Conservation (phyloP, 2,329 filamentous ascomycete genomes). For the Talaromyces sp. region DNA sequence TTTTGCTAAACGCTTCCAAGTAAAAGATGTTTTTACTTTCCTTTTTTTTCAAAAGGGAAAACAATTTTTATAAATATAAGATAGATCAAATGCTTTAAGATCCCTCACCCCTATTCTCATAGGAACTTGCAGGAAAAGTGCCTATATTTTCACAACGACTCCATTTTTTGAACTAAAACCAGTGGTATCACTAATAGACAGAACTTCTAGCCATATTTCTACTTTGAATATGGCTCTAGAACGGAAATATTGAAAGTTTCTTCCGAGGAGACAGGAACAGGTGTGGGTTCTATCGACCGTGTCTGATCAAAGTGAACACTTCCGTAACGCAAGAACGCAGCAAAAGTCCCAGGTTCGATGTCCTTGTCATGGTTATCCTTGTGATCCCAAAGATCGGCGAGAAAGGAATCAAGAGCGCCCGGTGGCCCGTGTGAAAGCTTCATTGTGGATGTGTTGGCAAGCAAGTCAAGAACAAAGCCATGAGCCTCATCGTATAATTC, state of each 20-base stretch:
- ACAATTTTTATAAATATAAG: no score
- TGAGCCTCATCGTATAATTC: constrained; percentile 1
- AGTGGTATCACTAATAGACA: no score
- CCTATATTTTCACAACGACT: no score
- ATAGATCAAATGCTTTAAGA: no score
- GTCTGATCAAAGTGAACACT: constrained; percentile 7
- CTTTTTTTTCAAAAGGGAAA: no score
- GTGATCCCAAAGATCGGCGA: constrained; percentile 30
- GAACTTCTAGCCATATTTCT: no score
- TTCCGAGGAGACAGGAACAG: neutral
- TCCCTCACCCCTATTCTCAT: no score
- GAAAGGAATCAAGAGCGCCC: constrained; percentile 22
- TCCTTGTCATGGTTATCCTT: constrained; percentile 26
- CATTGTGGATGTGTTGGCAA: constrained; percentile 28
- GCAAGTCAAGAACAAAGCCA: constrained; percentile 20
- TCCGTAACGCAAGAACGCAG: constrained; percentile 1
- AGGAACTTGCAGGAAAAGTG: no score
- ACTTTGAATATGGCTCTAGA: no score
- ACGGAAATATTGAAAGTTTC: constrained; percentile 2
- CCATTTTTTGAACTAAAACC: no score
- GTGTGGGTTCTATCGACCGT: neutral
- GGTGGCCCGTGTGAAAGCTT: constrained; percentile 30
- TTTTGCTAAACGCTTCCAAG: neutral
- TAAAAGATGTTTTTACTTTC: no score
- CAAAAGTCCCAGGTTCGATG: constrained; percentile 5